phyloP scores from a whole-genome alignment of 345 rosid genomes.

The Arabis alpina region DNA sequence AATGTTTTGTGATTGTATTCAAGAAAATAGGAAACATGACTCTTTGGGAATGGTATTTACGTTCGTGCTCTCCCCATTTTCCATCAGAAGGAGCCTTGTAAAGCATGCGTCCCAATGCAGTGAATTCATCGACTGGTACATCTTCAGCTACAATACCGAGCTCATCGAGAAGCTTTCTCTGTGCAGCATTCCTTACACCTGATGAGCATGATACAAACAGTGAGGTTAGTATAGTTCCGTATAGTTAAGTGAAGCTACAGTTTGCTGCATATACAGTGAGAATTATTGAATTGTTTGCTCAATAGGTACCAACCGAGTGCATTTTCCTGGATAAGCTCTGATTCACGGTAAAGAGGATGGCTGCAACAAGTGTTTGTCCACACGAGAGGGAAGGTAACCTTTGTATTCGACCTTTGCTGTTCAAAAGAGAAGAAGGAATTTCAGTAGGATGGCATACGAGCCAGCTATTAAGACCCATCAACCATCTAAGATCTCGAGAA shows the following conservation, averaged over 20 bases:
- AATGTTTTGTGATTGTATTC: background rate
- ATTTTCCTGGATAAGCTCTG: conserved; percentile 80
- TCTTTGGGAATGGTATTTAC: conserved; percentile 46
- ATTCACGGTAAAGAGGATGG: conserved; percentile 93
- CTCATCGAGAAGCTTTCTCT: conserved; percentile 97
- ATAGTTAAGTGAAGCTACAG: background rate
- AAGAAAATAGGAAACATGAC: background rate
- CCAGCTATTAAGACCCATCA: background rate
- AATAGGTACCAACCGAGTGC: conserved; percentile 63
- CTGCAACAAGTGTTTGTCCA: conserved; percentile 99
- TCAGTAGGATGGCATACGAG: conserved; percentile 6
- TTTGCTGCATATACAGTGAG: background rate
- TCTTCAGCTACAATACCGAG: conserved; percentile 92
- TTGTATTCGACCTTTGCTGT: conserved; percentile 96
- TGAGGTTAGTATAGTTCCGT: background rate
- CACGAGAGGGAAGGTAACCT: conserved; percentile 97
- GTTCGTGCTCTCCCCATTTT: conserved; percentile 99
- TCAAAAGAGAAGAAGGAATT: background rate
- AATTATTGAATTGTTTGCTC: background rate
- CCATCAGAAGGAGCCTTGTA: conserved; percentile 99
- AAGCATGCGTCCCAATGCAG: conserved; percentile 75
- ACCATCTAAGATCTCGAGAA: conserved; percentile 1
- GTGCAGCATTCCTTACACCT: conserved; percentile 99
- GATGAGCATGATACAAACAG: conserved; percentile 28
- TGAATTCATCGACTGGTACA: conserved; percentile 87